Evolutionary conservation across 345 rosid genomes (phyloP).

Genomic region (Hibiscus tridactylites): DNA sequence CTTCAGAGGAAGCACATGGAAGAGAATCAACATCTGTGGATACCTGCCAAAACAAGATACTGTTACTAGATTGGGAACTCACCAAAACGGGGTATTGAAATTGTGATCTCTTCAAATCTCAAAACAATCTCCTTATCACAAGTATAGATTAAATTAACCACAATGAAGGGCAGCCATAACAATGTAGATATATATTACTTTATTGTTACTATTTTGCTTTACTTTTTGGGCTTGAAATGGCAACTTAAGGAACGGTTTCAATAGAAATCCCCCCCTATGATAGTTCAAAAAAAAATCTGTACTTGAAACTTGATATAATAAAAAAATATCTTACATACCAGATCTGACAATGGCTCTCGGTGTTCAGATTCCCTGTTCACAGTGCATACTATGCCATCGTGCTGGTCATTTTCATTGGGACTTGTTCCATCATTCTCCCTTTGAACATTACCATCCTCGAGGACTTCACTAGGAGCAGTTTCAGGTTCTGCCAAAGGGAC

Average conservation of each 20-base stretch:
- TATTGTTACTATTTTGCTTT: not conserved
- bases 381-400: not conserved
- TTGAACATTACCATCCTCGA: constrained; percentile 8
- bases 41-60: constrained; percentile 19
- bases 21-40: constrained; percentile 18
- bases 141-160: not conserved
- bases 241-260: not conserved
- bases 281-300: not conserved
- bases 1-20: constrained; percentile 21
- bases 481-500: constrained; percentile 7
- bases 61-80: not conserved
- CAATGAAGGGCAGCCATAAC: not conserved
- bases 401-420: constrained; percentile 6
- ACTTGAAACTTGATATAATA: not conserved
- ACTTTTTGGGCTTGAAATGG: too few species aligned
- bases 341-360: constrained; percentile 13
- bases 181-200: not conserved
- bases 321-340: constrained; percentile 1
- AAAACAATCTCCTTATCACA: not conserved
- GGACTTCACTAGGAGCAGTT: constrained; percentile 10
- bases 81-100: not conserved
- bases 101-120: not conserved
- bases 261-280: not conserved
- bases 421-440: constrained; percentile 6
- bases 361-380: constrained; percentile 7